phyloP scores from a whole-genome alignment of 768 basidiomycete genomes.

The Gymnopilus junonius region DNA sequence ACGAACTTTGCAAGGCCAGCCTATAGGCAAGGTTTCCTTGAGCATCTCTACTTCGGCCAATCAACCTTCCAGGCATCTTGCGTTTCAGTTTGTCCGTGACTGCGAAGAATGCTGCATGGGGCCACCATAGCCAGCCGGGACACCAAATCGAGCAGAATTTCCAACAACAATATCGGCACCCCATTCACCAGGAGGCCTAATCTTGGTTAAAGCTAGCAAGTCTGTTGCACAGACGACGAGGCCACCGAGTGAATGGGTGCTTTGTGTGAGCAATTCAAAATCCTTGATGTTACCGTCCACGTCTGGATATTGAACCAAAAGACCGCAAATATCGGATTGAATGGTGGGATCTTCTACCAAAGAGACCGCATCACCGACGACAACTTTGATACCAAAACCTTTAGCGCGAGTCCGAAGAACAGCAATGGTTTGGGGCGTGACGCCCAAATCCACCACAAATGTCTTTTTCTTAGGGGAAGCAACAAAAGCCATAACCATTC shows the following conservation, averaged over 20 bases:
- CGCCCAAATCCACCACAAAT: constrained; percentile 84
- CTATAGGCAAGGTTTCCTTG: constrained; percentile 90
- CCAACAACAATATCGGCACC: constrained; percentile 96
- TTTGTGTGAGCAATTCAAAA: constrained; percentile 64
- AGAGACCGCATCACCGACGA: constrained; percentile 63
- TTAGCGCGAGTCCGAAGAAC: constrained; percentile 91
- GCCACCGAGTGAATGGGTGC: constrained; percentile 76
- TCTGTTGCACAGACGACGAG: constrained; percentile 90
- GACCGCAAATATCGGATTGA: constrained; percentile 74
- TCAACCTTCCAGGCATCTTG: constrained; percentile 98
- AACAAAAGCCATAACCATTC: constrained; percentile 93
- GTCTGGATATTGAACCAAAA: constrained; percentile 94
- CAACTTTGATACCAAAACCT: constrained; percentile 88
- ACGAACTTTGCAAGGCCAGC: constrained; percentile 90
- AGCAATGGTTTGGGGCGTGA: constrained; percentile 87
- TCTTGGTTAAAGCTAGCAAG: constrained; percentile 87
- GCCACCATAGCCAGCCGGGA: constrained; percentile 98
- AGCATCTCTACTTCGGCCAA: constrained; percentile 87
- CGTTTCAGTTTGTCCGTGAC: constrained; percentile 91
- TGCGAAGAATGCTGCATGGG: constrained; percentile 97
- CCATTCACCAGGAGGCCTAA: constrained; percentile 98
- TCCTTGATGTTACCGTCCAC: constrained; percentile 84
- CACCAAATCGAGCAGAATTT: constrained; percentile 96
- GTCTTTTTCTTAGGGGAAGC: constrained; percentile 68
- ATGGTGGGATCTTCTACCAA: constrained; percentile 57